These are phyloP conservation scores for Oryza rufipogon DNA, from an alignment of 176 grass and related monocot genomes.

Conservation along the genomic window DNA sequence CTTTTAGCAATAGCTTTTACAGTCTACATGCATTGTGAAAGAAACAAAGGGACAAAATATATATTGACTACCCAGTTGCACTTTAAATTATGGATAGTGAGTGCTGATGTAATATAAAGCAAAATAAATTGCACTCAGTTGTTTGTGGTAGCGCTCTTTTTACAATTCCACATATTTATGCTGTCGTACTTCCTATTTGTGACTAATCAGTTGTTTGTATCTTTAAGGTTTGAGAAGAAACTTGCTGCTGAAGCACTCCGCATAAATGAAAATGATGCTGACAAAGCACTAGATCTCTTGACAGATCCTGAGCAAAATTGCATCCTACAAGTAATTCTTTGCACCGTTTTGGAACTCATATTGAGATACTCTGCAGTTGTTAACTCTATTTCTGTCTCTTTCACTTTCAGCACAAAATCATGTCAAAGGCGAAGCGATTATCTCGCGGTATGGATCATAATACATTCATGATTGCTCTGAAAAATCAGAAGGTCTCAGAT, in stretches of 20 bases:
- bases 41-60: background rate
- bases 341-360: background rate
- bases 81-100: background rate
- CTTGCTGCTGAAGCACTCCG: constrained; percentile 87
- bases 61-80: background rate
- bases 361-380: constrained; percentile 26
- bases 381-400: constrained; percentile 26
- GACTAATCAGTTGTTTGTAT: constrained; percentile 3
- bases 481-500: constrained; percentile 5
- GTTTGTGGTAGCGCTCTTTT: constrained; percentile 6
- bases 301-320: constrained; percentile 94
- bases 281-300: constrained; percentile 84
- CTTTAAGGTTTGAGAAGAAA: constrained; percentile 76
- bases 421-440: constrained; percentile 50
- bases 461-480: background rate
- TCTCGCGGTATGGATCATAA: constrained; percentile 36
- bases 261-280: constrained; percentile 82
- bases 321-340: constrained; percentile 63
- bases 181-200: constrained; percentile 16
- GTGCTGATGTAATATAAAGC: background rate
- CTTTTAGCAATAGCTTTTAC: background rate
- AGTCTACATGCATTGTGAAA: background rate
- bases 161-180: background rate
- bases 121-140: constrained; percentile 17
- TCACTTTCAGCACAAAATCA: constrained; percentile 56